Evolutionary conservation across 768 basidiomycete species (phyloP).

Genomic region (Phanerodontia chrysosporium): DNA sequence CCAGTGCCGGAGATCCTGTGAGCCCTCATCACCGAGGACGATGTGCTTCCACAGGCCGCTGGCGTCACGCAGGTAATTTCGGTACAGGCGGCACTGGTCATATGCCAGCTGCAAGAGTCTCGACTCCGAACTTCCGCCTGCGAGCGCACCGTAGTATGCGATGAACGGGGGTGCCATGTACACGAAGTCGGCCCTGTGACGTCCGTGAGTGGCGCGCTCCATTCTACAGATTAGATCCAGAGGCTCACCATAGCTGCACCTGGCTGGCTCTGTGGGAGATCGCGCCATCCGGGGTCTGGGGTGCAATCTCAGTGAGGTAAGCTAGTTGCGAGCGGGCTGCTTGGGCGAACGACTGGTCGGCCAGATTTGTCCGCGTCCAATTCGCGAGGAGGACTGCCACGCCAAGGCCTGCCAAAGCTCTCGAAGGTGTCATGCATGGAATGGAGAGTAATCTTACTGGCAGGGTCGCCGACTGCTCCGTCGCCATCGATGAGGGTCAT

Average conservation of each 20-base stretch:
- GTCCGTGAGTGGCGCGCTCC: neutral
- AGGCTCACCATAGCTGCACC: slow-evolving; percentile 47
- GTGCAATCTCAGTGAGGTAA: slow-evolving; percentile 42
- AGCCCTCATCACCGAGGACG: slow-evolving; percentile 35
- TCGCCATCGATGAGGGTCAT: slow-evolving; percentile 41
- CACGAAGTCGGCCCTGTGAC: slow-evolving; percentile 49
- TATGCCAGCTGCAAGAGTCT: slow-evolving; percentile 45
- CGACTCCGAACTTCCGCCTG: slow-evolving; percentile 31
- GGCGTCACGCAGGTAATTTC: slow-evolving; percentile 45
- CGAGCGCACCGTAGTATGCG: slow-evolving; percentile 56
- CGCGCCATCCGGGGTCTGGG: slow-evolving; percentile 45
- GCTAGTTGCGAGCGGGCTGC: slow-evolving; percentile 45
- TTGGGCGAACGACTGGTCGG: slow-evolving; percentile 31
- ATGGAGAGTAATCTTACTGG: slow-evolving; percentile 33
- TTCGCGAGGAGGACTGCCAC: slow-evolving; percentile 48
- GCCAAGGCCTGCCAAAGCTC: slow-evolving; percentile 38
- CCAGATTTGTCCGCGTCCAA: slow-evolving; percentile 40
- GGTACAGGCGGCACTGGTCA: slow-evolving; percentile 54
- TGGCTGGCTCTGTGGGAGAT: slow-evolving; percentile 53
- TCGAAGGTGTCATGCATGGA: neutral
- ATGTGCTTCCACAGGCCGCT: slow-evolving; percentile 56
- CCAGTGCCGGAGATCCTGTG: slow-evolving; percentile 48
- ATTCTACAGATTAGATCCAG: slow-evolving; percentile 4
- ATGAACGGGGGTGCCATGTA: slow-evolving; percentile 67
- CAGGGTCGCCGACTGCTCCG: slow-evolving; percentile 58